These are phyloP conservation scores for Aaosphaeria pasadenensis DNA, from an alignment of 2,329 filamentous ascomycete genomes.

Conservation along the genomic window DNA sequence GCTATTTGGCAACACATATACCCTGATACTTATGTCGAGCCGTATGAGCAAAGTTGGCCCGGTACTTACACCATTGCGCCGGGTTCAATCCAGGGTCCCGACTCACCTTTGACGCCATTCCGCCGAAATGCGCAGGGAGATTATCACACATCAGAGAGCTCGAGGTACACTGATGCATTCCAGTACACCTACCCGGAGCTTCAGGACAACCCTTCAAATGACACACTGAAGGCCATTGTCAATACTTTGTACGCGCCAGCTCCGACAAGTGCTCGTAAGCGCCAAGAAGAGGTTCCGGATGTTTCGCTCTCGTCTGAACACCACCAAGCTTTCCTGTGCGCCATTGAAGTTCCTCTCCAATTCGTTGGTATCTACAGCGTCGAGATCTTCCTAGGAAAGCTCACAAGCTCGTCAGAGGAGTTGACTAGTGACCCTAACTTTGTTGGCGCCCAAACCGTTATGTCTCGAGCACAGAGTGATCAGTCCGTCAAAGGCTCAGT, in stretches of 20 bases:
- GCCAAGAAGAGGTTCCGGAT: no score
- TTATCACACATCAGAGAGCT: background rate
- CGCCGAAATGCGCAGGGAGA: background rate
- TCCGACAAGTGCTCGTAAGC: no score
- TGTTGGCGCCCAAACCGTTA: no score
- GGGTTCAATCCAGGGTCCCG: background rate
- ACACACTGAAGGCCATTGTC: background rate
- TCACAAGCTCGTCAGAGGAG: no score
- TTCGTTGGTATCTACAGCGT: no score
- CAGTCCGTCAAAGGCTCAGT: constrained; percentile 34
- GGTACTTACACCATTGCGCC: background rate
- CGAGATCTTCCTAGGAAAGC: no score
- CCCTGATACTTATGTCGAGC: background rate
- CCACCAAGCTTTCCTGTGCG: no score
- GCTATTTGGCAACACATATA: background rate
- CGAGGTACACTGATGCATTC: background rate
- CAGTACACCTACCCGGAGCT: background rate
- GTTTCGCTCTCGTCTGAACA: no score
- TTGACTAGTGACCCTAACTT: no score
- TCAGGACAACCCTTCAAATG: background rate
- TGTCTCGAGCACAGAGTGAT: background rate
- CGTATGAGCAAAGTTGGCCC: background rate
- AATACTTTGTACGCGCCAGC: background rate
- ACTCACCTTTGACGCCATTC: background rate
- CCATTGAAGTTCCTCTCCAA: no score